phyloP scores from a whole-genome alignment of 208 protist genomes.

The Leptomonas pyrrhocoris region DNA sequence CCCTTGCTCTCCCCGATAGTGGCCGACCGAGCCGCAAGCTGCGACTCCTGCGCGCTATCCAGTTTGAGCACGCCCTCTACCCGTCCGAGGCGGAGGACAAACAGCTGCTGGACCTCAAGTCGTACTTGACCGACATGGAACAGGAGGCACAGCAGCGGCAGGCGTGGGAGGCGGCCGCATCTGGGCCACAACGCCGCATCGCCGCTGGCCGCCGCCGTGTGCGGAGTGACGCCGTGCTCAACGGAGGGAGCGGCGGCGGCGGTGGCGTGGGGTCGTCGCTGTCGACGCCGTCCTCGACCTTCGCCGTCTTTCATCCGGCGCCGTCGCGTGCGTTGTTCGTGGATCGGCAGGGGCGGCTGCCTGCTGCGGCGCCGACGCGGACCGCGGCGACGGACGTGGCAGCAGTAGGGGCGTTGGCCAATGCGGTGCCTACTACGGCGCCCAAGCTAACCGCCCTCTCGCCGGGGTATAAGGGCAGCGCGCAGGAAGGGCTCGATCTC shows the following conservation, averaged over 20 bases:
- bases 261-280: not conserved
- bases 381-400: not conserved
- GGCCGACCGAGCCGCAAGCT: slow-evolving; percentile 25
- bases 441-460: not conserved
- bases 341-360: slow-evolving; percentile 34
- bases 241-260: not conserved
- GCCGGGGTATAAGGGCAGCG: slow-evolving; percentile 32
- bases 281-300: slow-evolving; percentile 11
- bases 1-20: slow-evolving; percentile 24
- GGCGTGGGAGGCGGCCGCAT: slow-evolving; percentile 30
- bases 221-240: slow-evolving; percentile 14
- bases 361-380: not conserved
- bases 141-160: slow-evolving; percentile 47
- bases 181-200: slow-evolving; percentile 27
- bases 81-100: slow-evolving; percentile 79
- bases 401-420: not conserved
- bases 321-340: slow-evolving; percentile 29
- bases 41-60: slow-evolving; percentile 50
- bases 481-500: slow-evolving; percentile 64
- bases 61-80: slow-evolving; percentile 87
- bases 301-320: slow-evolving; percentile 21
- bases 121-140: slow-evolving; percentile 77
- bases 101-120: slow-evolving; percentile 79
- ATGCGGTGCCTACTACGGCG: not conserved
- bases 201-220: slow-evolving; percentile 29